Conservation (phyloP, 139 green algal genomes). For the Chlorokybus atmophyticus region DNA sequence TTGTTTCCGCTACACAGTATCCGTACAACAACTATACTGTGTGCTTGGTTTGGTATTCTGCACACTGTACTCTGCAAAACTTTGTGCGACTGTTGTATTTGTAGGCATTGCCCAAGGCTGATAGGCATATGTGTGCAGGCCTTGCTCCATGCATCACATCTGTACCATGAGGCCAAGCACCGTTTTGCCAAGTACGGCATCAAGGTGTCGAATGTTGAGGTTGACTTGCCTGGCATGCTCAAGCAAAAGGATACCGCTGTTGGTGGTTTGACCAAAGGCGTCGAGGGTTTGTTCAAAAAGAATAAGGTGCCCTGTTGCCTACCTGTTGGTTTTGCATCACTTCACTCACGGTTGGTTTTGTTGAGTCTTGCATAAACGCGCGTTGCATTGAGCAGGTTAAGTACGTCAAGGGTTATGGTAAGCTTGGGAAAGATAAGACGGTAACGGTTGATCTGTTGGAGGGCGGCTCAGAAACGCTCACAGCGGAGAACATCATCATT, state of each 20-base stretch:
- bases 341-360: background rate
- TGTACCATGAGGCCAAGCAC: conserved; percentile 79
- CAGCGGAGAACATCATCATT: conserved; percentile 89
- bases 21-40: too few species aligned
- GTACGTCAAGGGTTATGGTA: conserved; percentile 91
- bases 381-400: too few species aligned
- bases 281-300: conserved; percentile 99
- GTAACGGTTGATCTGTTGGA: conserved; percentile 68
- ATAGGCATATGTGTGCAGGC: too few species aligned
- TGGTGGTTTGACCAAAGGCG: conserved; percentile 83
- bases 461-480: conserved; percentile 41
- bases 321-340: background rate
- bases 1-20: too few species aligned
- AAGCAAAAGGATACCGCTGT: conserved; percentile 83
- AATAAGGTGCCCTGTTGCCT: too few species aligned
- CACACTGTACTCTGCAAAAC: too few species aligned
- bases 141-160: conserved; percentile 85
- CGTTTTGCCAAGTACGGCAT: conserved; percentile 70
- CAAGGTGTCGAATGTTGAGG: conserved; percentile 42
- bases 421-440: conserved; percentile 49
- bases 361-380: too few species aligned
- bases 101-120: too few species aligned
- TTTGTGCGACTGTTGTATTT: too few species aligned
- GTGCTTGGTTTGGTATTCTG: too few species aligned
- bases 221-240: conserved; percentile 82